Evolutionary conservation across 441 rosid genomes (phyloP).

Genomic region (Aquilaria agallochum): DNA sequence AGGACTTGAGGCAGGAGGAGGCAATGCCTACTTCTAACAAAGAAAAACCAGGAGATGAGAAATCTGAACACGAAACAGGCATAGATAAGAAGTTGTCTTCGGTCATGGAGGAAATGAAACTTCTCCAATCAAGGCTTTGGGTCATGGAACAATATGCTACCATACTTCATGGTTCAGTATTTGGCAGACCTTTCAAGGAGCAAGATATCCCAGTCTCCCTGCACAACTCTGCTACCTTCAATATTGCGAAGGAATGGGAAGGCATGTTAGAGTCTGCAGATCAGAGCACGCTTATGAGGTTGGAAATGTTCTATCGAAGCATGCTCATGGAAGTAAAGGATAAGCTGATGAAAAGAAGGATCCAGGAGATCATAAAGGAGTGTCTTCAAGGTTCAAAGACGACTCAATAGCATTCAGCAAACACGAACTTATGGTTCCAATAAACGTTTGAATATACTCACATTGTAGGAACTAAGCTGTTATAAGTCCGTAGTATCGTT

Average conservation of each 20-base stretch:
- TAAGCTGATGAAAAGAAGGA: conserved; percentile 72
- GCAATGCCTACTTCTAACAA: not conserved
- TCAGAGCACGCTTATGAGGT: conserved; percentile 47
- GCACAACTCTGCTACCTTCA: conserved; percentile 44
- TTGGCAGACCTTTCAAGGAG: conserved; percentile 69
- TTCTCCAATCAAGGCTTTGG: conserved; percentile 53
- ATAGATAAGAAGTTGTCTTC: conserved; percentile 37
- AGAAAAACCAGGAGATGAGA: conserved; percentile 20
- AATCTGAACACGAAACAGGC: conserved; percentile 27
- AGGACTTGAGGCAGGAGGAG: conserved; percentile 36
- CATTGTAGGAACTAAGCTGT: too few species aligned
- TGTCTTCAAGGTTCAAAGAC: conserved; percentile 38
- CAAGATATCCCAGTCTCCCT: conserved; percentile 59
- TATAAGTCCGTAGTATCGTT: too few species aligned
- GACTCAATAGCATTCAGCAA: not conserved
- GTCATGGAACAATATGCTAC: conserved; percentile 68
- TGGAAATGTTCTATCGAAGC: conserved; percentile 73
- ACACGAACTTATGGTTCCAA: too few species aligned
- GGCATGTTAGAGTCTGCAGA: conserved; percentile 75
- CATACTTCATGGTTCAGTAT: conserved; percentile 80
- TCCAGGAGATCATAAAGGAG: conserved; percentile 75
- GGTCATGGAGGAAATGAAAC: conserved; percentile 62
- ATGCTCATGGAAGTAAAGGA: conserved; percentile 76
- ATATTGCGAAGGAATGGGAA: conserved; percentile 78
- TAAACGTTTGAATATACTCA: too few species aligned